These are phyloP conservation scores for Polychaeton citri DNA, from an alignment of 2,329 filamentous ascomycete species.

Conservation along the genomic window DNA sequence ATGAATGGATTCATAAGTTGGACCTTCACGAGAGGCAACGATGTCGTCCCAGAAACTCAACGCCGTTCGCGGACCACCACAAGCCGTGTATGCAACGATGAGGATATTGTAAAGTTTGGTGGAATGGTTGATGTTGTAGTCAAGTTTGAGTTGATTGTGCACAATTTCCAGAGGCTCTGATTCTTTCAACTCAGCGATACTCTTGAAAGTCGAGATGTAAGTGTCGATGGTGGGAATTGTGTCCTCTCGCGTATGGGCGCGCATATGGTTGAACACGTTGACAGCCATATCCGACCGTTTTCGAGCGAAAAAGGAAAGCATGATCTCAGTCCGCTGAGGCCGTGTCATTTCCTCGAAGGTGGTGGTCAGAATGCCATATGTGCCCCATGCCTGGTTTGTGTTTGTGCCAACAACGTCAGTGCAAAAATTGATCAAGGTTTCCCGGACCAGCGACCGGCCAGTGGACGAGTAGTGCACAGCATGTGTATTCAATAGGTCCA, in stretches of 20 bases:
- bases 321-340: conserved; percentile 53
- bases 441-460: conserved; percentile 54
- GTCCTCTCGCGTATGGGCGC: conserved; percentile 51
- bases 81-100: conserved; percentile 71
- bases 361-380: conserved; percentile 45
- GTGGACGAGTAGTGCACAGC: conserved; percentile 55
- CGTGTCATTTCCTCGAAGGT: conserved; percentile 51
- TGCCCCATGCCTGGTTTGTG: conserved; percentile 49
- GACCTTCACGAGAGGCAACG: conserved; percentile 70
- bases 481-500: conserved; percentile 69
- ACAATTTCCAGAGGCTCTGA: conserved; percentile 56
- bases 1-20: conserved; percentile 65
- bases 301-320: conserved; percentile 82
- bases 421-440: conserved; percentile 55
- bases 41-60: conserved; percentile 77
- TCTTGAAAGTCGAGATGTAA: conserved; percentile 67
- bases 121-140: conserved; percentile 62
- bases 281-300: conserved; percentile 72
- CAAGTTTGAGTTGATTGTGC: conserved; percentile 90
- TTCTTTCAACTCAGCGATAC: conserved; percentile 36
- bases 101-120: conserved; percentile 71
- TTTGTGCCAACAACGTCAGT: conserved; percentile 46
- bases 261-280: conserved; percentile 86
- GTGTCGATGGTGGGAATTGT: conserved; percentile 58
- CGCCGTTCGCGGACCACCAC: conserved; percentile 51